These are phyloP conservation scores for Oryza nivara DNA, from an alignment of 176 grass and related monocot genomes.

Conservation along the genomic window DNA sequence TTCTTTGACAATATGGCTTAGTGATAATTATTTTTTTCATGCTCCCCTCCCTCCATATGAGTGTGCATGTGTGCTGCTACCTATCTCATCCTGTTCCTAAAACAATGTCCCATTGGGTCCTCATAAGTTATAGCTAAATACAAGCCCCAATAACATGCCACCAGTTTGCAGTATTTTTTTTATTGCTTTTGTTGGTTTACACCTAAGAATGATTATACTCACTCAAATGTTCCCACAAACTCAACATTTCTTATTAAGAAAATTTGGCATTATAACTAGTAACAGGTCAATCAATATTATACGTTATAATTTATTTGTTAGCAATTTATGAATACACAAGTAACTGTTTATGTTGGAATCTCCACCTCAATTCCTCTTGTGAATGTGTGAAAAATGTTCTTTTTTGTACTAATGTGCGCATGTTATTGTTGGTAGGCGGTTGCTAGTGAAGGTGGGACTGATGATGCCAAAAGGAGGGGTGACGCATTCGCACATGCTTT, in stretches of 20 bases:
- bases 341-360: not conserved
- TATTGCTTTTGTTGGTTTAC: constrained; percentile 16
- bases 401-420: constrained; percentile 3
- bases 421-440: constrained; percentile 66
- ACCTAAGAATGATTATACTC: constrained; percentile 15
- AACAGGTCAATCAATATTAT: not conserved
- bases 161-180: constrained; percentile 9
- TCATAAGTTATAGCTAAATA: not conserved
- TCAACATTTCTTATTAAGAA: constrained; percentile 2
- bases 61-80: not conserved
- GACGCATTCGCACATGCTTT: constrained; percentile 97
- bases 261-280: constrained; percentile 6
- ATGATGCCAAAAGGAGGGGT: constrained; percentile 92
- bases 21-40: constrained; percentile 3
- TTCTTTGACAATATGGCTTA: constrained; percentile 23
- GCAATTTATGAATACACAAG: constrained; percentile 11
- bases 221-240: not conserved
- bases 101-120: not conserved
- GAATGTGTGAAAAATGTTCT: not conserved
- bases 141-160: not conserved
- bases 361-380: not conserved
- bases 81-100: not conserved
- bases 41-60: not conserved
- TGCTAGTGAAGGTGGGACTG: constrained; percentile 98
- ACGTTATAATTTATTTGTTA: not conserved